Conservation (phyloP, 805 yeast genomes). For the Myxozyma neotropica region DNA sequence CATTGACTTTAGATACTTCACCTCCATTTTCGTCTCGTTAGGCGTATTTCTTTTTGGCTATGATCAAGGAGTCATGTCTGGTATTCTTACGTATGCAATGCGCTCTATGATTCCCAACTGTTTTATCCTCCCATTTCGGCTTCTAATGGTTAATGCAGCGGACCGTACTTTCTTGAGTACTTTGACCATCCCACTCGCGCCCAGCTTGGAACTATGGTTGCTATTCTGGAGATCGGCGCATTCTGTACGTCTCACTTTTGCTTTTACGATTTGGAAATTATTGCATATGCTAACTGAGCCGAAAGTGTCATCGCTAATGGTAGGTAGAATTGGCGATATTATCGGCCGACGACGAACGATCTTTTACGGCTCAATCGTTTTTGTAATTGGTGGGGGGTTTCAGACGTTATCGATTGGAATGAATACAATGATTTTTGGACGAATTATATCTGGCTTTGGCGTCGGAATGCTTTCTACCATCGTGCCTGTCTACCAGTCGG, state of each 20-base stretch:
- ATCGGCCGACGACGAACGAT: slow-evolving; percentile 81
- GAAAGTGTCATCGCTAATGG: slow-evolving; percentile 66
- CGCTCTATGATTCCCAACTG: no score
- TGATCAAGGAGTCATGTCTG: slow-evolving; percentile 90
- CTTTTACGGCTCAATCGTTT: slow-evolving; percentile 73
- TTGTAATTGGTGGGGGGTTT: slow-evolving; percentile 74
- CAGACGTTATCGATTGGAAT: slow-evolving; percentile 66
- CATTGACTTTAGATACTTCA: slow-evolving; percentile 41
- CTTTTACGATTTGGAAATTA: background rate
- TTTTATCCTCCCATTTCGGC: background rate
- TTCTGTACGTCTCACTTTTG: slow-evolving; percentile 11
- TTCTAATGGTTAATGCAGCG: slow-evolving; percentile 38
- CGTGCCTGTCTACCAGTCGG: slow-evolving; percentile 86
- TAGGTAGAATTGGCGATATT: slow-evolving; percentile 75
- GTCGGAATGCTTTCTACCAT: slow-evolving; percentile 82
- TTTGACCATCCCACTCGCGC: slow-evolving; percentile 75
- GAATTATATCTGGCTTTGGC: slow-evolving; percentile 81
- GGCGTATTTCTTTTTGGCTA: slow-evolving; percentile 73
- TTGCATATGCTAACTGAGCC: slow-evolving; percentile 38
- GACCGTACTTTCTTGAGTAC: slow-evolving; percentile 65
- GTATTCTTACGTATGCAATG: slow-evolving; percentile 59
- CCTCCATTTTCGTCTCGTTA: slow-evolving; percentile 49
- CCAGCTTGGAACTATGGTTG: slow-evolving; percentile 81
- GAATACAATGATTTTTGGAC: slow-evolving; percentile 64
- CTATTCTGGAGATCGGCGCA: slow-evolving; percentile 88